Evolutionary conservation across 257 asterid species (phyloP).

Genomic region (Jacaranda mimosifolia): DNA sequence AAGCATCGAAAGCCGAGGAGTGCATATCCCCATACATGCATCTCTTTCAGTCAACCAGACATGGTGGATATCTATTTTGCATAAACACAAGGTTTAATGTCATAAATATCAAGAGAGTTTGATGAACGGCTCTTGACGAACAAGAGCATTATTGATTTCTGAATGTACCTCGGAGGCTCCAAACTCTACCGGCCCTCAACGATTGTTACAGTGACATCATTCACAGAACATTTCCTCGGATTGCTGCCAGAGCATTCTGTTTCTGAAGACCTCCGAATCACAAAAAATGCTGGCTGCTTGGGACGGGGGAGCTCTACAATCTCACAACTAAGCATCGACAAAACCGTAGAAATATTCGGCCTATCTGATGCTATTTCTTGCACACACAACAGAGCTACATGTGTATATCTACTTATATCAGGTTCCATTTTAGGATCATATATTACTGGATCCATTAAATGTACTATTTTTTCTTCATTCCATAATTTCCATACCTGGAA

Average conservation of each 20-base stretch:
- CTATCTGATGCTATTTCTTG: too few species aligned
- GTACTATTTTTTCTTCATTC: constrained; percentile 38
- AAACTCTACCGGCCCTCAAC: constrained; percentile 22
- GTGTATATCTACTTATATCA: constrained; percentile 48
- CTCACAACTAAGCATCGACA: constrained; percentile 23
- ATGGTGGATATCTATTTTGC: constrained; percentile 28
- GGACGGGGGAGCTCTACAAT: constrained; percentile 45
- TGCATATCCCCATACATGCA: too few species aligned
- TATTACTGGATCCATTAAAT: constrained; percentile 48
- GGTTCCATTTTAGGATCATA: constrained; percentile 28
- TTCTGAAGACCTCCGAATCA: background rate
- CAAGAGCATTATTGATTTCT: too few species aligned
- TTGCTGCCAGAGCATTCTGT: background rate
- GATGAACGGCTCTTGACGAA: too few species aligned
- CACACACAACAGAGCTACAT: constrained; percentile 35
- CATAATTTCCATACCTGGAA: constrained; percentile 51
- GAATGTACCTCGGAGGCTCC: too few species aligned
- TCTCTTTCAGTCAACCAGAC: too few species aligned
- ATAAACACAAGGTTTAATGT: too few species aligned
- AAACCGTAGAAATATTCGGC: too few species aligned
- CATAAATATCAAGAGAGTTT: too few species aligned
- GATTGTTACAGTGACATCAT: constrained; percentile 19
- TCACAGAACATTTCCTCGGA: constrained; percentile 21
- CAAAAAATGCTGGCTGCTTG: constrained; percentile 42
- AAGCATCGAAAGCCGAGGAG: too few species aligned